Conservation (phyloP, 75 land plant species). For the Selaginella moellendorffii region DNA sequence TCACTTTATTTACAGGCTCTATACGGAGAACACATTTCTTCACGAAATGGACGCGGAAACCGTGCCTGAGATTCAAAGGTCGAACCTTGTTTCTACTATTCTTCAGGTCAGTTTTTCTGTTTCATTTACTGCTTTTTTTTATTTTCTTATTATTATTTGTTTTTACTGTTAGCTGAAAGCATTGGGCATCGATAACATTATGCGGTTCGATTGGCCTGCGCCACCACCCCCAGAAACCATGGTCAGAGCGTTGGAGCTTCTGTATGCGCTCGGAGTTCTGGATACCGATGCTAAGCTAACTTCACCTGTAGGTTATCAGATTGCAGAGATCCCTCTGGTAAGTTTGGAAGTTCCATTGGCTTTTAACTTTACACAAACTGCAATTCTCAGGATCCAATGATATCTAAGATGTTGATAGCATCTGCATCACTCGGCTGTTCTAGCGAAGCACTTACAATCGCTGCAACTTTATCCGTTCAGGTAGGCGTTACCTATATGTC, state of each 20-base stretch:
- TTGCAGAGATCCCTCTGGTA: conserved; percentile 83
- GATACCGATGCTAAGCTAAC: conserved; percentile 90
- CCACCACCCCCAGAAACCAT: conserved; percentile 82
- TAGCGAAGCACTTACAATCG: conserved; percentile 70
- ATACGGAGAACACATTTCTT: conserved; percentile 66
- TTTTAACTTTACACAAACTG: neutral
- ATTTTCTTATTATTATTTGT: neutral
- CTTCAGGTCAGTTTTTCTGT: conserved; percentile 42
- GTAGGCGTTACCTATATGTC: conserved; percentile 17
- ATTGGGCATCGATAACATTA: conserved; percentile 83
- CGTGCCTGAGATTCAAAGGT: conserved; percentile 90
- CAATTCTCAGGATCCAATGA: conserved; percentile 71
- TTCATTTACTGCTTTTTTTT: neutral
- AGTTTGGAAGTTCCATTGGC: neutral
- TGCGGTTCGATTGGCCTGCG: conserved; percentile 90
- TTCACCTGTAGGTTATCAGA: conserved; percentile 76
- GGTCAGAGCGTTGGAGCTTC: conserved; percentile 82
- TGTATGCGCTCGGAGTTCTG: conserved; percentile 66
- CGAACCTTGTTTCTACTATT: conserved; percentile 68
- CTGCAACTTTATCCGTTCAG: conserved; percentile 34
- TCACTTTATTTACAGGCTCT: conserved; percentile 35
- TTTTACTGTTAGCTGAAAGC: conserved; percentile 60
- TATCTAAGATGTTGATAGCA: conserved; percentile 64
- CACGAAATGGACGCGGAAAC: conserved; percentile 64
- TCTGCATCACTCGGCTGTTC: conserved; percentile 51